phyloP scores from a whole-genome alignment of 1,284 basidiomycete species.

The Porodaedalea pini region DNA sequence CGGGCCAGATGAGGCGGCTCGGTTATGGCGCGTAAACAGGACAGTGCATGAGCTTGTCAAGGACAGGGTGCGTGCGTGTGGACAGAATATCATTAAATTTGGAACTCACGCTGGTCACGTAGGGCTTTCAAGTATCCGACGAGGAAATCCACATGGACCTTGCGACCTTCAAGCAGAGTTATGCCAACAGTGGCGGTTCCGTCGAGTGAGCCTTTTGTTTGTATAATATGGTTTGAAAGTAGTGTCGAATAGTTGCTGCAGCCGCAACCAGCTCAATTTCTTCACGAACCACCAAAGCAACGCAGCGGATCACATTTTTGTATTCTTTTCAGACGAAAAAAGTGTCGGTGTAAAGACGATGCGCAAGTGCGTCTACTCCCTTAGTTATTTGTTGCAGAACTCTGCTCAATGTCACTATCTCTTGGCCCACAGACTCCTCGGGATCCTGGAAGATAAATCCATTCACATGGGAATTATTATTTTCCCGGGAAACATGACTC shows the following conservation, averaged over 20 bases:
- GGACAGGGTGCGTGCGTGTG: conserved; percentile 67
- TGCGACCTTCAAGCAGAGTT: conserved; percentile 63
- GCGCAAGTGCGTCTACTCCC: conserved; percentile 74
- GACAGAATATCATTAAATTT: not conserved
- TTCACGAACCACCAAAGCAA: conserved; percentile 73
- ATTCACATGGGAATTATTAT: conserved; percentile 94
- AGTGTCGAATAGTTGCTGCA: conserved; percentile 36
- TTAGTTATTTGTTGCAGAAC: no score
- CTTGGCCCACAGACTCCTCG: conserved; percentile 62
- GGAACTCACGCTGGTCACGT: conserved; percentile 20
- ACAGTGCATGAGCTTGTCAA: conserved; percentile 96
- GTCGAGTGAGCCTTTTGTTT: conserved; percentile 52
- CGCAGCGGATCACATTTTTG: conserved; percentile 80
- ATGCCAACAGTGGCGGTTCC: conserved; percentile 57
- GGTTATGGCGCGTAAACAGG: conserved; percentile 93
- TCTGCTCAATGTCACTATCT: no score
- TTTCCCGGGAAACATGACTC: conserved; percentile 95
- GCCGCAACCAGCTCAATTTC: conserved; percentile 86
- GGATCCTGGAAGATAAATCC: conserved; percentile 84
- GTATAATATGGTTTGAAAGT: conserved; percentile 1
- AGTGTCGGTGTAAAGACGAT: conserved; percentile 95
- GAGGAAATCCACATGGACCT: conserved; percentile 89
- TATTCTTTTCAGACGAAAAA: conserved; percentile 91
- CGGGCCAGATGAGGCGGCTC: conserved; percentile 72
- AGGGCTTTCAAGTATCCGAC: conserved; percentile 88